Conservation (phyloP, 2,329 filamentous ascomycete species). For the Didymella sp. region DNA sequence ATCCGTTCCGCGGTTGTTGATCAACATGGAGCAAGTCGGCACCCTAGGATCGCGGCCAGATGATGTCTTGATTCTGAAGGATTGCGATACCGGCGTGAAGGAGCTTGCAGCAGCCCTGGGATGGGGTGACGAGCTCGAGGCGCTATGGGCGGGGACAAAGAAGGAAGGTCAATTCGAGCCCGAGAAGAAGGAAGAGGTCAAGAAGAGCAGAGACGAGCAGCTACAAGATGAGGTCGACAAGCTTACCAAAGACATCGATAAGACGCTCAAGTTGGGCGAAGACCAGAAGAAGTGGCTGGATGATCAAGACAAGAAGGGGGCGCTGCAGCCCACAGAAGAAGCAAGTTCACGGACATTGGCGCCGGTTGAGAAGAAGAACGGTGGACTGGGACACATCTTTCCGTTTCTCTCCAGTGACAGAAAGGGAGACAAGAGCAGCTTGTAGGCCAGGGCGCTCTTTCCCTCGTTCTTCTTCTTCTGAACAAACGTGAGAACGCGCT, state of each 20-base stretch:
- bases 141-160: constrained; percentile 72
- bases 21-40: constrained; percentile 87
- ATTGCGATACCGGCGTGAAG: constrained; percentile 83
- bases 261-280: constrained; percentile 53
- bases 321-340: neutral
- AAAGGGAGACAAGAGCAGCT: neutral
- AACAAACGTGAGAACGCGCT: too few relatives aligned
- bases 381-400: constrained; percentile 31
- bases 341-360: neutral
- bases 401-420: constrained; percentile 8
- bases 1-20: constrained; percentile 76
- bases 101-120: constrained; percentile 80
- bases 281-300: constrained; percentile 46
- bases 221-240: constrained; percentile 65
- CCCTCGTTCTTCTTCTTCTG: neutral
- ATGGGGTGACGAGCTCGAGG: constrained; percentile 84
- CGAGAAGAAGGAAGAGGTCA: constrained; percentile 52
- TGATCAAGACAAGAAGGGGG: constrained; percentile 29
- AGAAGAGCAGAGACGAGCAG: constrained; percentile 61
- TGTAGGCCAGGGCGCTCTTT: constrained; percentile 2
- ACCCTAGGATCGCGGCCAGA: constrained; percentile 77
- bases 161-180: constrained; percentile 47
- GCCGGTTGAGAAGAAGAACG: neutral
- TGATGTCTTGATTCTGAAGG: constrained; percentile 82
- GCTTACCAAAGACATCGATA: constrained; percentile 64